phyloP scores from a whole-genome alignment of 75 land plant genomes.

The Selaginella tamariscina region DNA sequence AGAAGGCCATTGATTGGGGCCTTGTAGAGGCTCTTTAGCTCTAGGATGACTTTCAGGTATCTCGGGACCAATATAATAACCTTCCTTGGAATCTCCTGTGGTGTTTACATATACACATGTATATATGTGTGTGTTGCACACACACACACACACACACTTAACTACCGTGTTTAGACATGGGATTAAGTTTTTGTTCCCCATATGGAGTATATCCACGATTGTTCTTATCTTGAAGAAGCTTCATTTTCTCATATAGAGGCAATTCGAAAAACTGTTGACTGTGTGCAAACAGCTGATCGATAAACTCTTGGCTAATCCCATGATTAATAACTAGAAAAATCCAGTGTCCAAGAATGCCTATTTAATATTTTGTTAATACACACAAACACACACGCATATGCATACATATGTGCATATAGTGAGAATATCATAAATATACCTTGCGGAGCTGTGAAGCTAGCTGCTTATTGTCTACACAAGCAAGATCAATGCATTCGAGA shows the following conservation, averaged over 20 bases:
- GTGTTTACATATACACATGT: background rate
- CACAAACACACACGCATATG: no score
- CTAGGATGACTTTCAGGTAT: constrained; percentile 61
- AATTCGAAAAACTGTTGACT: constrained; percentile 57
- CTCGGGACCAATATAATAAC: constrained; percentile 89
- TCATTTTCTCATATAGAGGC: constrained; percentile 63
- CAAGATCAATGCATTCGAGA: background rate
- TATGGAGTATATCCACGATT: constrained; percentile 79
- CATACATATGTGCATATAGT: background rate
- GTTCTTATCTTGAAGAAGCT: constrained; percentile 59
- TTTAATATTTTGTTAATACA: background rate
- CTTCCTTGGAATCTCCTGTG: constrained; percentile 96
- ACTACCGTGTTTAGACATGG: constrained; percentile 54
- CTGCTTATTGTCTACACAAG: background rate
- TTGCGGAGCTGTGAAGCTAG: background rate
- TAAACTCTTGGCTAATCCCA: constrained; percentile 60
- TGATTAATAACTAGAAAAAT: constrained; percentile 90
- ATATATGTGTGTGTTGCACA: background rate
- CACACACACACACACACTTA: constrained; percentile 38
- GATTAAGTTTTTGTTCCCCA: constrained; percentile 63
- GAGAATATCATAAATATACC: background rate
- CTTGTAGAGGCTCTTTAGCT: constrained; percentile 60
- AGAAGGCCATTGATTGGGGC: constrained; percentile 85
- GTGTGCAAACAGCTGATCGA: constrained; percentile 70
- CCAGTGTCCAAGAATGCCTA: constrained; percentile 52